Evolutionary conservation across 306 rosid genomes (phyloP).

Genomic region (Prunus salicina): DNA sequence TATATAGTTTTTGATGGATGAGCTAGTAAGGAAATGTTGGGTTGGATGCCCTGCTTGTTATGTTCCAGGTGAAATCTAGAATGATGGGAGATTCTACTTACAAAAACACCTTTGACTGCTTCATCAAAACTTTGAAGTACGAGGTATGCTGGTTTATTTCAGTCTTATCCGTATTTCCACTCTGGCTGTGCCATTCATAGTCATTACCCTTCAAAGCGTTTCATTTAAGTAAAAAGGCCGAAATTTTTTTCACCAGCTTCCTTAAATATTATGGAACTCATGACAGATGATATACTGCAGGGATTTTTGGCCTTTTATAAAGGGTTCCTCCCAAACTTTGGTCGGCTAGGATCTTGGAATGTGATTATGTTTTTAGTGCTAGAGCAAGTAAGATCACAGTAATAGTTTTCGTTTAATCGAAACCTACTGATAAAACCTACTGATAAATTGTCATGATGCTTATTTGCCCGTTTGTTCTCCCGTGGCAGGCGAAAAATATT

Average conservation of each 20-base stretch:
- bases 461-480: slow-evolving; percentile 15
- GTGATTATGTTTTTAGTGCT: slow-evolving; percentile 79
- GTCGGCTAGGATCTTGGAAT: slow-evolving; percentile 88
- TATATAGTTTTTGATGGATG: slow-evolving; percentile 24
- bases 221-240: not conserved
- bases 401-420: not conserved
- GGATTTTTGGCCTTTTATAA: slow-evolving; percentile 91
- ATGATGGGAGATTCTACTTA: slow-evolving; percentile 98
- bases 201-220: not conserved
- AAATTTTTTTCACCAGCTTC: not conserved
- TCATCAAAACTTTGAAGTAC: slow-evolving; percentile 69
- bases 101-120: slow-evolving; percentile 86
- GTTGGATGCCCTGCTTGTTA: slow-evolving; percentile 30
- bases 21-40: slow-evolving; percentile 32
- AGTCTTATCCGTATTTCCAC: not conserved
- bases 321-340: slow-evolving; percentile 88
- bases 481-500: slow-evolving; percentile 61
- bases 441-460: not conserved
- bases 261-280: slow-evolving; percentile 12
- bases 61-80: slow-evolving; percentile 87
- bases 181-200: not conserved
- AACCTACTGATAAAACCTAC: not conserved
- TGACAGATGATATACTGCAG: slow-evolving; percentile 47
- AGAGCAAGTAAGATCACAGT: slow-evolving; percentile 72
- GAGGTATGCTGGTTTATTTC: slow-evolving; percentile 62